These are phyloP conservation scores for Lepidopterella palustris DNA, from an alignment of 495 filamentous ascomycete species.

Conservation along the genomic window DNA sequence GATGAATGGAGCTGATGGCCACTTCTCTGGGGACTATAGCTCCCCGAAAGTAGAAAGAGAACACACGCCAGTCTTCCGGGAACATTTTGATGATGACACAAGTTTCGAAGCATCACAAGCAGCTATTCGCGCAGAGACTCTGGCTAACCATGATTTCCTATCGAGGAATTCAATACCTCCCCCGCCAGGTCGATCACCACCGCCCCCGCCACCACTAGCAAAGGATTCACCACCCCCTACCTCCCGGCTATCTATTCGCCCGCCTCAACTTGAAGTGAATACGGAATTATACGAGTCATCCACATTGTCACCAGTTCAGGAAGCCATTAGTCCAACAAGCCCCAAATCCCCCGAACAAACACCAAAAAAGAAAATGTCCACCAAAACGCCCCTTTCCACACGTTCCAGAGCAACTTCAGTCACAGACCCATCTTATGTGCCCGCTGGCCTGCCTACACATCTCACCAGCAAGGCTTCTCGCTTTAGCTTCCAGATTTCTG, in stretches of 20 bases:
- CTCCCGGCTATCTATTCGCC: conserved; percentile 4
- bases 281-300: conserved; percentile 12
- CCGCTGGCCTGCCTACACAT: conserved; percentile 42
- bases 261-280: not conserved
- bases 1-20: not conserved
- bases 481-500: conserved; percentile 84
- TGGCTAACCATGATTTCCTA: conserved; percentile 33
- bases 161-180: conserved; percentile 23
- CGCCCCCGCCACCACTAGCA: conserved; percentile 25
- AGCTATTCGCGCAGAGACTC: conserved; percentile 29
- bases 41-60: conserved; percentile 28
- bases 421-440: conserved; percentile 36
- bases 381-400: conserved; percentile 37
- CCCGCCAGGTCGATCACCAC: conserved; percentile 18
- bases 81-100: conserved; percentile 59
- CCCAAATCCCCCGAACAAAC: conserved; percentile 34
- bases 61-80: conserved; percentile 59
- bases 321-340: conserved; percentile 31
- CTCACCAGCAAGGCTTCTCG: conserved; percentile 81
- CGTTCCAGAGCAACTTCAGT: conserved; percentile 46
- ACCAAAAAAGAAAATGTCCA: conserved; percentile 28
- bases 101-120: conserved; percentile 19
- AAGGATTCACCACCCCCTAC: conserved; percentile 23
- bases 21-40: conserved; percentile 31
- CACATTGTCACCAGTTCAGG: conserved; percentile 35